Percentiles rank a stretch among this genome's conserved stretches.
Evolutionary conservation across 805 yeast genomes (phyloP).

Genomic region (Pichia nanzhaoensis): DNA sequence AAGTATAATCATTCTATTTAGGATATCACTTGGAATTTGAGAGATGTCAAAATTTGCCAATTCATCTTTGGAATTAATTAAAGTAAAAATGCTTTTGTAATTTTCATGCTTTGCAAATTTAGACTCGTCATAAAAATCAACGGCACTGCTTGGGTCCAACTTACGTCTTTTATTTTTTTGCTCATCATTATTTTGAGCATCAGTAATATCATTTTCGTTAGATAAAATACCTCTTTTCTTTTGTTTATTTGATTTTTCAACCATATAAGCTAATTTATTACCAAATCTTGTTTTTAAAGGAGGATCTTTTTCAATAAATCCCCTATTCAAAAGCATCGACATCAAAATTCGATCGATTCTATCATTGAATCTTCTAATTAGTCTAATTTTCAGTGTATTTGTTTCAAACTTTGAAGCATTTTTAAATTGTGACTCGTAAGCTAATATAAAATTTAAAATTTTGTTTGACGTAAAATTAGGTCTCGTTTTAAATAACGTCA

Average conservation of each 20-base stretch:
- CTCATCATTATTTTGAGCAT: conserved; percentile 34
- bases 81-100: conserved; percentile 61
- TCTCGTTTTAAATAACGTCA: conserved; percentile 59
- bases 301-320: conserved; percentile 28
- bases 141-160: conserved; percentile 18
- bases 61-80: conserved; percentile 56
- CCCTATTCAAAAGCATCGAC: conserved; percentile 28
- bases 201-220: conserved; percentile 36
- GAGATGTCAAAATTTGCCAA: conserved; percentile 64
- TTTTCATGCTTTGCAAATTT: conserved; percentile 34
- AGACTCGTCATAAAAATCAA: conserved; percentile 25
- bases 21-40: conserved; percentile 54
- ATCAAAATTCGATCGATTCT: conserved; percentile 30
- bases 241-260: conserved; percentile 25
- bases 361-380: conserved; percentile 32
- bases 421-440: conserved; percentile 54
- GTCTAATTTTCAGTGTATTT: conserved; percentile 24
- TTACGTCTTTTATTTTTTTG: conserved; percentile 9
- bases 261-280: conserved; percentile 28
- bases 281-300: conserved; percentile 28
- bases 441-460: conserved; percentile 52
- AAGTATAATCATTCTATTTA: conserved; percentile 56
- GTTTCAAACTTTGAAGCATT: conserved; percentile 43
- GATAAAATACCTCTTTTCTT: conserved; percentile 26
- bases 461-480: conserved; percentile 49